These are phyloP conservation scores for Escovopsis sp. DNA, from an alignment of 2,329 filamentous ascomycete genomes.

Conservation along the genomic window DNA sequence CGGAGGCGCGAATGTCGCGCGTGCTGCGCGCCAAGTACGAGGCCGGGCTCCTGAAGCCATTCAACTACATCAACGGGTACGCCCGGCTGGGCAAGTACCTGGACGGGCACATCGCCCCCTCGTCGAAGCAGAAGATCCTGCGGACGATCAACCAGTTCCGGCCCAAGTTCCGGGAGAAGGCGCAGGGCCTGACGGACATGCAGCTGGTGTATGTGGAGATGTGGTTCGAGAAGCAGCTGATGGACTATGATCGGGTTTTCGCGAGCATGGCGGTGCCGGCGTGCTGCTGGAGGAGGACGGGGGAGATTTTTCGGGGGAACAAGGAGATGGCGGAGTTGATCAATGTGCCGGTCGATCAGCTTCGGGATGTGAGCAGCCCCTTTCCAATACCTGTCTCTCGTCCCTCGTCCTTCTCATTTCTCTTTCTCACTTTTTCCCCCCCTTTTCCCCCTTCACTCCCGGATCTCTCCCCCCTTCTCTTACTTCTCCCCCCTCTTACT, in stretches of 20 bases:
- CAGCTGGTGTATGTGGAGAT: constrained; percentile 92
- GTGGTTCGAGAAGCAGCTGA: constrained; percentile 94
- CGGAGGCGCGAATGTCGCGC: constrained; percentile 90
- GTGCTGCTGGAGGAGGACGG: constrained; percentile 91
- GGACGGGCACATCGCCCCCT: constrained; percentile 68
- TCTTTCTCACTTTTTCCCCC: no score
- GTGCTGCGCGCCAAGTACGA: constrained; percentile 92
- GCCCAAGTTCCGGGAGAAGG: constrained; percentile 90
- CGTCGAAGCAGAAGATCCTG: constrained; percentile 79
- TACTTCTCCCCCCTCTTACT: no score
- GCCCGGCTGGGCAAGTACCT: constrained; percentile 80
- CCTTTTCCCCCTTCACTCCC: no score
- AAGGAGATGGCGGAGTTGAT: constrained; percentile 98
- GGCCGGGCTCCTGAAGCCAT: constrained; percentile 83
- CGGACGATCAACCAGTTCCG: constrained; percentile 84
- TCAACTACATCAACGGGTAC: constrained; percentile 98
- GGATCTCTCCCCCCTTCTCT: no score
- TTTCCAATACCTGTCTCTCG: not conserved
- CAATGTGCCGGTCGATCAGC: constrained; percentile 73
- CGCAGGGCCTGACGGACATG: constrained; percentile 81
- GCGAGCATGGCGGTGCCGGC: constrained; percentile 97
- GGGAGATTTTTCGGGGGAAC: constrained; percentile 93
- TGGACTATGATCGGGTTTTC: constrained; percentile 98
- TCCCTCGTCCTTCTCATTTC: no score
- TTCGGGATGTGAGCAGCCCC: constrained; percentile 60